Evolutionary conservation across 352 stramenopile genomes (phyloP), one percentile per base, ranked within the genome.

Genomic region (Globisporangium splendens): DNA sequence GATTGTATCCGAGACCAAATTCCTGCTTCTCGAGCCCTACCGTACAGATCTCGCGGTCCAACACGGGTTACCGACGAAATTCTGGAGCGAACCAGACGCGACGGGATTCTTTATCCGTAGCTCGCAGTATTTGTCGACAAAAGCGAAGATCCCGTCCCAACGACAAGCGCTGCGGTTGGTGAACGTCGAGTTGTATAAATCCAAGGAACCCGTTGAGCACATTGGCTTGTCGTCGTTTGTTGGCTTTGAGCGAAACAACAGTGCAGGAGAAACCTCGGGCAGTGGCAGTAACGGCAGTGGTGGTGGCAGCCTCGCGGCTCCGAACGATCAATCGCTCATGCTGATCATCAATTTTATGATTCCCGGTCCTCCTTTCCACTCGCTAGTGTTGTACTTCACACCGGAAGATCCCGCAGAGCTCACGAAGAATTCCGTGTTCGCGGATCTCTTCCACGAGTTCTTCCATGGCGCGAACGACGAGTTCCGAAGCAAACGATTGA

Each of bases 271-370:
- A 11, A 8, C 28, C 2, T 8, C 28, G 28, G 10, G 39, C 7
- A 10, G 39, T 44, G 39, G 39, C 13, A 18, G 13, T 18, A 44
- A 44, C 17, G 6, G 13, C 8, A 5, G 22, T 8, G 28, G 33
- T 54, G 20, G 51, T 35, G 17, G 44, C 22, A 46, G 46, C 41
- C 53, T 61, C 17, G 55, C 46, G 13, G 17, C 2, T 24, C 55
- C 46, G 14, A 35, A 68, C 22, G 73, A 88, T 12, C 56, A 59
- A 2, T 68, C 73, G 5, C 85, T 87, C 18, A 54, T 91, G 56
- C 84, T 91, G 28, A 79, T 94, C 50, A 83, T 94, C 53, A 91
- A 94, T 58, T 89, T 94, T 38, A 83, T 91, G 73, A 66, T 94
- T 0, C 83, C 83, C 20, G 83, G 83, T 1, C 77, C 80, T 14